Conservation (phyloP, 202 grass and related monocot species). For the Cymbopogon flexuosus region DNA sequence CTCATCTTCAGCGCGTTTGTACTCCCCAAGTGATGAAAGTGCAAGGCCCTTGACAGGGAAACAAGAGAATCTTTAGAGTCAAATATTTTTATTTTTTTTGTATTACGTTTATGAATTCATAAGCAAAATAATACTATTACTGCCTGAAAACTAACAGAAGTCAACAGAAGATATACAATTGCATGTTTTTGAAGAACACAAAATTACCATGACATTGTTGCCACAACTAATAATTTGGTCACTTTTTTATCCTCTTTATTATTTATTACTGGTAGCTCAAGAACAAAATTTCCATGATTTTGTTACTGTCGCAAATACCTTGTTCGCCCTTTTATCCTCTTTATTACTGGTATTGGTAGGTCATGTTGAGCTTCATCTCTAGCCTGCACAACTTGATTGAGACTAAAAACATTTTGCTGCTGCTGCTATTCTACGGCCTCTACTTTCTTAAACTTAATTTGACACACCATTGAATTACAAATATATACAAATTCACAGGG, state of each 20-base stretch:
- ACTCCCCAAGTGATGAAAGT: conserved; percentile 77
- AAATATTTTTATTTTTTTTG: background rate
- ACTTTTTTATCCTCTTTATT: background rate
- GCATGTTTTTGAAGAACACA: conserved; percentile 4
- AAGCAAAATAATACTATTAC: too few species aligned
- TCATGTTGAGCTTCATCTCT: background rate
- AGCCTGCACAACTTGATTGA: background rate
- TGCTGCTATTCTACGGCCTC: background rate
- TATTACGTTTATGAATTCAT: too few species aligned
- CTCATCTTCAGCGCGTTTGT: conserved; percentile 77
- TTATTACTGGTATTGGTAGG: background rate
- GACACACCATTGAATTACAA: background rate
- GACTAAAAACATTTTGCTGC: background rate
- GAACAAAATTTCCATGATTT: conserved; percentile 5
- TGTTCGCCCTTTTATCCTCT: background rate
- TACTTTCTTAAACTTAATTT: background rate
- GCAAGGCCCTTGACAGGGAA: conserved; percentile 56
- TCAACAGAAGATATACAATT: background rate
- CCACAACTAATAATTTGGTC: background rate
- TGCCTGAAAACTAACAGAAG: conserved; percentile 13
- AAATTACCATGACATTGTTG: background rate
- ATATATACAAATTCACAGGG: background rate
- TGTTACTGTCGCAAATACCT: background rate
- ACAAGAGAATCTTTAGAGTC: conserved; percentile 12
- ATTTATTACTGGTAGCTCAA: background rate